Base-by-base conservation (phyloP, 2,329 filamentous ascomycete species). In the Arthrobotrys iridis region DNA sequence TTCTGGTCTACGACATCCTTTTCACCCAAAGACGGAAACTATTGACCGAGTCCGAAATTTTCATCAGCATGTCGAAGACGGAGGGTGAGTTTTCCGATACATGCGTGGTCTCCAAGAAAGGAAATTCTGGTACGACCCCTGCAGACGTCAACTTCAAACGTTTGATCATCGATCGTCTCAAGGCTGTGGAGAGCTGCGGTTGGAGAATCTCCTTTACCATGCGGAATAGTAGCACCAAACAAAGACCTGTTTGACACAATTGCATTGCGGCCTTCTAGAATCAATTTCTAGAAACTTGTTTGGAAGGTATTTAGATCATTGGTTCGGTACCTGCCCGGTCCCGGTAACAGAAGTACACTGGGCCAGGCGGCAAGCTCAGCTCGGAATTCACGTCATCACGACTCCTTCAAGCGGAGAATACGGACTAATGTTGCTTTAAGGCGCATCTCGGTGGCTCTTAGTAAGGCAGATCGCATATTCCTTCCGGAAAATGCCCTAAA, bases 111-210 rank as follows among this genome's bases (percentile, higher is more conserved):
- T 45, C 26, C 15, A 33, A 20, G 58, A 41, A 46, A 40, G 55
- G 63, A 35, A 70, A 50, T 30, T 35, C 35, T 40, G 40, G 24
- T 50, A 20, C 37, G 64, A 30, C 50, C 50, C 52, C 43, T 62
- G 65, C 65, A 70, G 48, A 71, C 48, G 58, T 71, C 57, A 71
- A 63, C 58, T 50, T 71, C 66, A 71, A 71, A 71, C 66, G 66
- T 71, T 71, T 71, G 66, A 71, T 57, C 15, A 13, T 71, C 40
- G 55, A 55, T 50, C 64, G 55, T 60, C 52, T 43, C 62, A 57
- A 37, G 22, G 60, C 28, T 37, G 43, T 37, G 37, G 10, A 41
- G 35, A 13, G 48, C 40, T 67, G 48, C 63, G 63, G 48, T n/a
- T 62, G 55, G 30, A n/a, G 22, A 13, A 20, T 52, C 24, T 45